Evolutionary conservation across 345 rosid genomes (phyloP).

Genomic region (Isatis tinctoria): DNA sequence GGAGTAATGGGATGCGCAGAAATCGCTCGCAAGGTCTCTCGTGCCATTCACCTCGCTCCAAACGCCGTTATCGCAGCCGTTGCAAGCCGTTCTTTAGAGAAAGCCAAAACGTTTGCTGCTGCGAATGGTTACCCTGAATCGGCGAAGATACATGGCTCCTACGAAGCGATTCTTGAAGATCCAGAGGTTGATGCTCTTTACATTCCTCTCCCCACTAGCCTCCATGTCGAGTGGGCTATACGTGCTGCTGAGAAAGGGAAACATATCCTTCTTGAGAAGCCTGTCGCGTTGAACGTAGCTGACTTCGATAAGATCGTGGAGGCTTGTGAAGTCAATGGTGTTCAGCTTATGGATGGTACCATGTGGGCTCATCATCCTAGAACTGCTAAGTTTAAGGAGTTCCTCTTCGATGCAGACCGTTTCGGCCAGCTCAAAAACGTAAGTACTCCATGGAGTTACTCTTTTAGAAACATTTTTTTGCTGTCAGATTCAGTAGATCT

Average conservation of each 20-base stretch:
- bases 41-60: slow-evolving; percentile 65
- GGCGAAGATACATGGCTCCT: too few relatives aligned
- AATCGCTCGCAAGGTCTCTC: slow-evolving; percentile 66
- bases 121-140: too few relatives aligned
- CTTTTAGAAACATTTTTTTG: background rate
- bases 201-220: too few relatives aligned
- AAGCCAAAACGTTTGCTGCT: background rate
- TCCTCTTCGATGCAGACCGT: background rate
- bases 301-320: slow-evolving; percentile 61
- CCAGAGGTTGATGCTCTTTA: too few relatives aligned
- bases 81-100: slow-evolving; percentile 60
- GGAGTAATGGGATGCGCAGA: slow-evolving; percentile 82
- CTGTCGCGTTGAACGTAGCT: slow-evolving; percentile 53
- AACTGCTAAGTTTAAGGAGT: slow-evolving; percentile 46
- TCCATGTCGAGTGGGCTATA: slow-evolving; percentile 52
- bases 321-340: slow-evolving; percentile 66
- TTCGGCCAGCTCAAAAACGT: too few relatives aligned
- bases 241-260: slow-evolving; percentile 66
- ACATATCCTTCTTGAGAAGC: slow-evolving; percentile 81
- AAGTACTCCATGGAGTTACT: background rate
- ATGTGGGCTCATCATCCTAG: slow-evolving; percentile 92
- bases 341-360: slow-evolving; percentile 93
- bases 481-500: background rate
- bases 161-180: too few relatives aligned
- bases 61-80: slow-evolving; percentile 60